Conservation (phyloP, 208 protist genomes). For the Naegleria fowleri region DNA sequence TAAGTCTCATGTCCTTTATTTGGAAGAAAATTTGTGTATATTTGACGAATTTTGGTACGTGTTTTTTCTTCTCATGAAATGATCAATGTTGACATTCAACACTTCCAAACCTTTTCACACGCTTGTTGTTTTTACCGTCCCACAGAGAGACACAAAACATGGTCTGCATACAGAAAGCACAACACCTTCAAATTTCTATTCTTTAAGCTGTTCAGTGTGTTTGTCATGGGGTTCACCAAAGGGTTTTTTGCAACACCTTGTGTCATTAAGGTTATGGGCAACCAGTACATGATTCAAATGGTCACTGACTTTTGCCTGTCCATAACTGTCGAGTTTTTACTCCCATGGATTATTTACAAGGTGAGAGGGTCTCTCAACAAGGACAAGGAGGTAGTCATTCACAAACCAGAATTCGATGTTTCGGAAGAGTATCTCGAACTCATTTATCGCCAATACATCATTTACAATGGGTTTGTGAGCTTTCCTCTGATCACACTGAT, state of each 20-base stretch:
- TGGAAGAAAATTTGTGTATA: not conserved
- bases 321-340: not conserved
- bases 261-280: not conserved
- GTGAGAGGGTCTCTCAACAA: not conserved
- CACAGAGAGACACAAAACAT: slow-evolving; percentile 23
- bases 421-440: slow-evolving; percentile 7
- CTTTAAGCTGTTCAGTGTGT: slow-evolving; percentile 14
- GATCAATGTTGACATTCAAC: too few relatives aligned
- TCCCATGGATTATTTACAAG: not conserved
- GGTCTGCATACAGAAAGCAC: not conserved
- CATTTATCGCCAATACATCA: slow-evolving; percentile 5
- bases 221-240: not conserved
- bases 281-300: slow-evolving; percentile 12
- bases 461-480: not conserved
- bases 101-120: too few relatives aligned
- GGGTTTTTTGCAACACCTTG: slow-evolving; percentile 7
- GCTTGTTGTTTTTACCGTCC: not conserved
- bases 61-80: not conserved
- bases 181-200: slow-evolving; percentile 12
- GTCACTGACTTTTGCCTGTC: not conserved
- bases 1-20: not conserved
- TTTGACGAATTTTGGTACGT: slow-evolving; percentile 7
- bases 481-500: slow-evolving; percentile 10
- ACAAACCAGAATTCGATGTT: slow-evolving; percentile 5
- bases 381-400: too few relatives aligned